Evolutionary conservation across 176 grass and related monocot genomes (phyloP), one percentile per base, ranked within the genome.

Genomic region (Avena eriantha): DNA sequence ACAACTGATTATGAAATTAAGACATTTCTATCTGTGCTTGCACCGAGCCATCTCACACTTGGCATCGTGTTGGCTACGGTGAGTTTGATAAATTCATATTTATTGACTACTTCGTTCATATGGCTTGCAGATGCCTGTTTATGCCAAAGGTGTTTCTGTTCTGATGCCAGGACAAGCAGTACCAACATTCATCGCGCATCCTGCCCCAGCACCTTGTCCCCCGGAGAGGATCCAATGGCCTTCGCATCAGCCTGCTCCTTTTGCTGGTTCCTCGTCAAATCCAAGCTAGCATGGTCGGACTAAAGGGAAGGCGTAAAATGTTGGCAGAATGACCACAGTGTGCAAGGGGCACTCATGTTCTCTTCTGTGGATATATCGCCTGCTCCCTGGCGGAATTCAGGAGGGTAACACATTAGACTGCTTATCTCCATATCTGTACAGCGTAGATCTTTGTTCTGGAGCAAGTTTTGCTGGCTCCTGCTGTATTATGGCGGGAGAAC

Each of bases 151-250:
- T 19, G 92, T 98, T 35, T 96, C 94, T 3, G 97, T 98, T 24
- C 34, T 98, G 78, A 98, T 98, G 97, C 97, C 97, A 22, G 97
- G 97, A 21, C 90, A 98, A 54, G 63, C 88, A 57, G 56, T 96
- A 64, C 97, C 97, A 23, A 96, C 97, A 15, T 96, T 91, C 69
- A 96, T 98, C 3, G 94, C 94, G 2, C 92, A 96, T 58, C 94
- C 93, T 12, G 88, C 90, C 0, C 92, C 95, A 31, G 82, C 76
- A 7, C 97, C 94, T 26, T 94, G 92, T 33, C 87, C 90, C 2
- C 97, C 92, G 0, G 97, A 98, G 85, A 94, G 82, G 80, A 84
- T 96, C 29, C 83, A 19, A 12, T 96, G 93, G 93, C 97, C 97
- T 9, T 90, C 94, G 14, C 97, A 98, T 45, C 80, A 87, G 61